These are phyloP conservation scores for Paracoccidioides lutzii DNA, from an alignment of 2,329 filamentous ascomycete genomes.

Conservation along the genomic window DNA sequence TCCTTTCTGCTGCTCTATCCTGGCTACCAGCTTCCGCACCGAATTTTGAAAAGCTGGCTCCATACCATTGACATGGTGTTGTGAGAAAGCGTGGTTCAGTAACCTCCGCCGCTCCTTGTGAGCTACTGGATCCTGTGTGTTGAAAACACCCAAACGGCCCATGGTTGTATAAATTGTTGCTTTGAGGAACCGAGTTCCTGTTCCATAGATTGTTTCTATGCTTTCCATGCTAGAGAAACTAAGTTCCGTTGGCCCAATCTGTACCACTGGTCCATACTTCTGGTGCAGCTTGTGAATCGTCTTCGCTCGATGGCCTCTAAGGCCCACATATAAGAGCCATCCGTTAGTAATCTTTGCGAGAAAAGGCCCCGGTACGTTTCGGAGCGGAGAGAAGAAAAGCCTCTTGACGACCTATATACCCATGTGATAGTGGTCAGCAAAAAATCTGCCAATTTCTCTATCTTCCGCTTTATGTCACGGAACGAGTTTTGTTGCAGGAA, in stretches of 20 bases:
- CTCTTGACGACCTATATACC: background rate
- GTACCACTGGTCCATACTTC: constrained; percentile 6
- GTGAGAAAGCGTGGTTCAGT: constrained; percentile 4
- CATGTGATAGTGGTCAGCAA: background rate
- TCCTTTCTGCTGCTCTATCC: background rate
- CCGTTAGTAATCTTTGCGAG: constrained; percentile 1
- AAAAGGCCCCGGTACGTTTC: background rate
- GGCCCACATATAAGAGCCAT: constrained; percentile 1
- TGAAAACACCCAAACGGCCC: background rate
- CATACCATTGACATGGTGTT: constrained; percentile 3
- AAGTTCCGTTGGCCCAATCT: constrained; percentile 7
- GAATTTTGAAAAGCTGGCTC: constrained; percentile 4
- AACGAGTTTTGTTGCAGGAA: background rate
- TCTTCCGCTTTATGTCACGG: too few species aligned
- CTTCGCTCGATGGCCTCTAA: background rate
- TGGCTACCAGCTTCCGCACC: background rate
- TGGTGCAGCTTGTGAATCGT: constrained; percentile 1
- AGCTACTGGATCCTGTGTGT: background rate
- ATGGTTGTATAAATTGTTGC: constrained; percentile 1
- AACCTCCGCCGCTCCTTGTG: constrained; percentile 1
- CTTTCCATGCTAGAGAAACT: constrained; percentile 3
- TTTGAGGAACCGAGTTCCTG: constrained; percentile 5
- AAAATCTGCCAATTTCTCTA: background rate
- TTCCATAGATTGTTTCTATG: constrained; percentile 5
- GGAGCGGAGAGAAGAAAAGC: constrained; percentile 1